Evolutionary conservation across 2,329 filamentous ascomycete species (phyloP).

Genomic region (Cadophora sp.): DNA sequence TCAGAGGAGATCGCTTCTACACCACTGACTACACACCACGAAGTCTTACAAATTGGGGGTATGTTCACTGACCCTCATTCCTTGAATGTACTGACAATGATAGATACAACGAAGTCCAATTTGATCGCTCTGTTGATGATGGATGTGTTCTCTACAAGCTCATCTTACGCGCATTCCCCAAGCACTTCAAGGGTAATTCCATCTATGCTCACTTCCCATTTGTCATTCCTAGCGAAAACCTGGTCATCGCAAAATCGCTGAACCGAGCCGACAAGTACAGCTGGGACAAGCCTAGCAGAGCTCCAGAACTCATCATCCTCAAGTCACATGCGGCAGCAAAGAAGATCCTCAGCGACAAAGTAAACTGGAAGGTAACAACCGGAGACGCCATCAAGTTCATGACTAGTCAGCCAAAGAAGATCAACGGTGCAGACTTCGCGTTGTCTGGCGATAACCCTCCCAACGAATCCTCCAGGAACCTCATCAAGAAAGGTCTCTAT

Average conservation of each 20-base stretch:
- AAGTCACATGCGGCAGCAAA: conserved; percentile 67
- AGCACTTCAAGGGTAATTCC: conserved; percentile 78
- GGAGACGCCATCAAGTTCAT: conserved; percentile 67
- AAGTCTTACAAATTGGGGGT: conserved; percentile 85
- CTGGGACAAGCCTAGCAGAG: conserved; percentile 66
- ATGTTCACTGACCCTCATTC: conserved; percentile 42
- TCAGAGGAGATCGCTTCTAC: conserved; percentile 64
- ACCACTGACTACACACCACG: conserved; percentile 60
- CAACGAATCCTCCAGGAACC: conserved; percentile 57
- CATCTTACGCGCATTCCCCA: conserved; percentile 78
- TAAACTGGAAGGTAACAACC: conserved; percentile 71
- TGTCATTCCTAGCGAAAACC: conserved; percentile 74
- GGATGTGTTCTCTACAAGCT: conserved; percentile 88
- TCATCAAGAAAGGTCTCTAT: conserved; percentile 65
- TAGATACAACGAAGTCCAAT: conserved; percentile 63
- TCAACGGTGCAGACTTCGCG: conserved; percentile 64
- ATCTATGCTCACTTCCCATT: conserved; percentile 69
- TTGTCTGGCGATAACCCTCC: conserved; percentile 58
- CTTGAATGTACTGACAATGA: conserved; percentile 13
- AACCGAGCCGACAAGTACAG: conserved; percentile 72
- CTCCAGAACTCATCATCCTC: conserved; percentile 60
- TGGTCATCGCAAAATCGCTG: conserved; percentile 71
- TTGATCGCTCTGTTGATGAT: conserved; percentile 76
- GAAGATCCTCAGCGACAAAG: conserved; percentile 63
- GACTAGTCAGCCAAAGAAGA: conserved; percentile 57